Conservation (phyloP, 1,139 yeast genomes). For the Taphrina sp. region DNA sequence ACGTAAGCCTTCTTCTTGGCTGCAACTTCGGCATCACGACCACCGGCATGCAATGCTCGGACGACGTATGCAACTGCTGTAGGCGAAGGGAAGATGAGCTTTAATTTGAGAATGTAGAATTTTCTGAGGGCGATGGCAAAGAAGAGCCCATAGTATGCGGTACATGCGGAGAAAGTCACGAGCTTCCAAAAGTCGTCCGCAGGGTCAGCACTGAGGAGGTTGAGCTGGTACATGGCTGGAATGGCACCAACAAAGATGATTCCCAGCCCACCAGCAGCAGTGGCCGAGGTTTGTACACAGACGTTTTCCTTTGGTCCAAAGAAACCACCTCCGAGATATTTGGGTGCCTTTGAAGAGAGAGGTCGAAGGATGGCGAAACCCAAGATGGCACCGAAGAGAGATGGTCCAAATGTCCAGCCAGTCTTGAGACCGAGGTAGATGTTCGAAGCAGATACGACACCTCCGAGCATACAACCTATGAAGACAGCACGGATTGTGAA, state of each 20-base stretch:
- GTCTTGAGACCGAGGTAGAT: constrained; percentile 34
- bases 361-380: constrained; percentile 33
- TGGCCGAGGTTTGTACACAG: constrained; percentile 32
- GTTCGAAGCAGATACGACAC: constrained; percentile 34
- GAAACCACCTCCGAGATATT: constrained; percentile 32
- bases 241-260: constrained; percentile 32
- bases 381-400: constrained; percentile 33
- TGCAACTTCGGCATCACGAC: constrained; percentile 23
- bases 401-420: constrained; percentile 34
- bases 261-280: constrained; percentile 32
- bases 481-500: constrained; percentile 32
- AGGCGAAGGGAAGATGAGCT: constrained; percentile 33
- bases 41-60: constrained; percentile 33
- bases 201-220: constrained; percentile 26
- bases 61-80: constrained; percentile 33
- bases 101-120: constrained; percentile 31
- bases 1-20: constrained; percentile 25
- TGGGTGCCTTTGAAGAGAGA: constrained; percentile 9
- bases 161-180: constrained; percentile 31
- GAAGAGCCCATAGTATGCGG: constrained; percentile 34
- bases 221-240: constrained; percentile 33
- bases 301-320: constrained; percentile 34
- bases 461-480: constrained; percentile 30
- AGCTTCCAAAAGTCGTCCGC: constrained; percentile 30
- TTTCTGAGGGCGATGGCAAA: constrained; percentile 34